These are phyloP conservation scores for Geotrichum cucujoidarum DNA, from an alignment of 1,139 yeast genomes.

Conservation along the genomic window DNA sequence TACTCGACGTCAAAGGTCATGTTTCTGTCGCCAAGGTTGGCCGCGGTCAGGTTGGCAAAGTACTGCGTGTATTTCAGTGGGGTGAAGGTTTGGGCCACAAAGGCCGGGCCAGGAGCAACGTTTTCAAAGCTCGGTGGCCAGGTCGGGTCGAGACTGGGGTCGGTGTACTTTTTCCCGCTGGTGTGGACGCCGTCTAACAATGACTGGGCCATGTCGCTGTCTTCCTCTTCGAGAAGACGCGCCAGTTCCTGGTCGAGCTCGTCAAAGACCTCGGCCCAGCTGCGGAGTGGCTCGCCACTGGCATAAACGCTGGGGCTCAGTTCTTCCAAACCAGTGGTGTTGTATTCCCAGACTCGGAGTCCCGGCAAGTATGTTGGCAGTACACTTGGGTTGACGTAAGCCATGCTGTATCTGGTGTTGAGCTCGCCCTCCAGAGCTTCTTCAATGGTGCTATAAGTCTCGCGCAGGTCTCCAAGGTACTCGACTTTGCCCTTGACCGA, in stretches of 20 bases:
- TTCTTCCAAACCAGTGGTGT: constrained; percentile 50
- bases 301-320: constrained; percentile 16
- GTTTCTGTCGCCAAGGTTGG: constrained; percentile 45
- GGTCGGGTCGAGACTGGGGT: constrained; percentile 49
- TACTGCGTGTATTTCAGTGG: constrained; percentile 72
- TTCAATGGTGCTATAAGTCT: constrained; percentile 14
- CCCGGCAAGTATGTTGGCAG: constrained; percentile 85
- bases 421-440: constrained; percentile 15
- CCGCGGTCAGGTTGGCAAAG: constrained; percentile 54
- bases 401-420: constrained; percentile 60
- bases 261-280: constrained; percentile 53
- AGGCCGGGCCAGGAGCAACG: constrained; percentile 67
- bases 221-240: constrained; percentile 25
- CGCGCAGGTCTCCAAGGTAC: constrained; percentile 22
- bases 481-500: constrained; percentile 17
- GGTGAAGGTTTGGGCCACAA: constrained; percentile 60
- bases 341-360: constrained; percentile 79
- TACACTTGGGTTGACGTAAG: constrained; percentile 69
- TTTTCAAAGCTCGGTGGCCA: constrained; percentile 56
- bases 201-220: constrained; percentile 25
- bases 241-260: constrained; percentile 40
- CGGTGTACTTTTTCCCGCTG: constrained; percentile 26
- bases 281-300: constrained; percentile 22
- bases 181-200: constrained; percentile 23
- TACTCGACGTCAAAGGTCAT: constrained; percentile 65